Percentiles rank a stretch among this genome's conserved stretches.
Evolutionary conservation across 1,139 yeast genomes (phyloP).

Genomic region (Taphrina wiesneri): DNA sequence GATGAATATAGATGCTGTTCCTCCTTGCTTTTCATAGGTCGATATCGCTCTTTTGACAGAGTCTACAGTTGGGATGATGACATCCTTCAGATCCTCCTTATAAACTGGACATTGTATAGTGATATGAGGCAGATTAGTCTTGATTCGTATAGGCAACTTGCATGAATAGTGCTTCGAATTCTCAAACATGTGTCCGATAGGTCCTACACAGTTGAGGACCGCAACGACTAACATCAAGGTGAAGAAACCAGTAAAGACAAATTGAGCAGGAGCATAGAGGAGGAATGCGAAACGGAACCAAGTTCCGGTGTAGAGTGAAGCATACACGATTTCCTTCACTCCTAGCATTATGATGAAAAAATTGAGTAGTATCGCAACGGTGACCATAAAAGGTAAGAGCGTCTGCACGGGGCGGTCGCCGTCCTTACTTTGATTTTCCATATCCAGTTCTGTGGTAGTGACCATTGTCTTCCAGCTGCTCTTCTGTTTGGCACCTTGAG

Average conservation of each 20-base stretch:
- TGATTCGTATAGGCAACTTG: slow-evolving; percentile 33
- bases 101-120: slow-evolving; percentile 39
- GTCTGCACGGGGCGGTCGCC: slow-evolving; percentile 31
- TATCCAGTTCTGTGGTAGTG: neutral
- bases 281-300: slow-evolving; percentile 34
- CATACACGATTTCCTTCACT: slow-evolving; percentile 17
- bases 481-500: slow-evolving; percentile 8
- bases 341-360: slow-evolving; percentile 27
- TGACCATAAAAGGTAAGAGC: slow-evolving; percentile 32
- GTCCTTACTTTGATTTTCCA: slow-evolving; percentile 17
- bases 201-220: slow-evolving; percentile 34
- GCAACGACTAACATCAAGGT: slow-evolving; percentile 33
- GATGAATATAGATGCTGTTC: slow-evolving; percentile 38
- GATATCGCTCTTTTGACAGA: slow-evolving; percentile 38
- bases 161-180: slow-evolving; percentile 36
- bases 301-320: slow-evolving; percentile 16
- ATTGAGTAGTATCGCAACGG: slow-evolving; percentile 32
- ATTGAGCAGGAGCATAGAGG: slow-evolving; percentile 28
- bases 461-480: slow-evolving; percentile 21
- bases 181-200: slow-evolving; percentile 34
- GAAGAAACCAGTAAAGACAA: slow-evolving; percentile 34
- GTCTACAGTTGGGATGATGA: slow-evolving; percentile 39
- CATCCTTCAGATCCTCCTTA: slow-evolving; percentile 37
- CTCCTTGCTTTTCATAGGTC: slow-evolving; percentile 40
- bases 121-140: slow-evolving; percentile 35